Evolutionary conservation across 1,139 yeast genomes (phyloP).

Genomic region (Spencermartinsiella ligniputridi): DNA sequence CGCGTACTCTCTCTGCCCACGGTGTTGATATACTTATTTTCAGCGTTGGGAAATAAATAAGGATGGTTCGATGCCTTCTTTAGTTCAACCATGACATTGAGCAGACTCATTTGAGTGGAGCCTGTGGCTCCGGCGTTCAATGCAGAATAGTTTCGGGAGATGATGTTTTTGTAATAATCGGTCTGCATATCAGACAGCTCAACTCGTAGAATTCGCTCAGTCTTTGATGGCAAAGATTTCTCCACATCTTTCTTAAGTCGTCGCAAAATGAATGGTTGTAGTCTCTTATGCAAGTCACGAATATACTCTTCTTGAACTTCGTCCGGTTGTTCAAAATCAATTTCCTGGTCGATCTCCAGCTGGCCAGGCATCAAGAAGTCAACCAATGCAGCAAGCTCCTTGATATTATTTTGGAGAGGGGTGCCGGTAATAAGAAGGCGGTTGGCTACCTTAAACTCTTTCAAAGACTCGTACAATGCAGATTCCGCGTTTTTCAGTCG

Average conservation of each 20-base stretch:
- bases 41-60: conserved; percentile 89
- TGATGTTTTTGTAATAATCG: conserved; percentile 86
- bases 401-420: conserved; percentile 91
- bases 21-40: conserved; percentile 68
- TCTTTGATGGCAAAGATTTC: conserved; percentile 88
- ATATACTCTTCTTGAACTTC: conserved; percentile 84
- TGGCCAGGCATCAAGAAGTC: conserved; percentile 96
- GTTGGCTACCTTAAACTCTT: conserved; percentile 77
- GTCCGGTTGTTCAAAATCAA: conserved; percentile 87
- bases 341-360: conserved; percentile 84
- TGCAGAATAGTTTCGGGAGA: conserved; percentile 88
- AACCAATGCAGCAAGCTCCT: conserved; percentile 91
- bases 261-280: conserved; percentile 88
- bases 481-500: conserved; percentile 92
- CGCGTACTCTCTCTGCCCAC: conserved; percentile 39
- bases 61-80: conserved; percentile 98
- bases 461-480: conserved; percentile 82
- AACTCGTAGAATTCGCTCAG: conserved; percentile 91
- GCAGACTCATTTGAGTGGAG: conserved; percentile 73
- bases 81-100: conserved; percentile 91
- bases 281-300: conserved; percentile 72
- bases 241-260: conserved; percentile 96
- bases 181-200: conserved; percentile 95
- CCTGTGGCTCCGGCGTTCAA: conserved; percentile 78
- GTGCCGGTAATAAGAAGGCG: conserved; percentile 94